Conservation (phyloP, 306 rosid species). For the Trifolium repens region DNA sequence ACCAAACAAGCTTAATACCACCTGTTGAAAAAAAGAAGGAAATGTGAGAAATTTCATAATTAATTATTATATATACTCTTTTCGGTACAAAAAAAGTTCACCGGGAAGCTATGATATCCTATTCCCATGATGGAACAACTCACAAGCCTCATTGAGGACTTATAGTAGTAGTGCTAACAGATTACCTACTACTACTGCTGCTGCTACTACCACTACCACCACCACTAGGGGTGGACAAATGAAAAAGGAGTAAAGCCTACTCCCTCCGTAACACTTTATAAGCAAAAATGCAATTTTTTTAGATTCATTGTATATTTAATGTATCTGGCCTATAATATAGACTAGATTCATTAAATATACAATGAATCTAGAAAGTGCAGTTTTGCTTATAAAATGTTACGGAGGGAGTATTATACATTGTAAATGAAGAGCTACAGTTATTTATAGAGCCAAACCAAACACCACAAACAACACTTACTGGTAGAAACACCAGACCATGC, state of each 20-base stretch:
- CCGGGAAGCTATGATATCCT: background rate
- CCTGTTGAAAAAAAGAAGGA: slow-evolving; percentile 54
- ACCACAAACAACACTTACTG: slow-evolving; percentile 60
- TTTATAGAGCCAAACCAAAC: slow-evolving; percentile 35
- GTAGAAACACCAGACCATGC: slow-evolving; percentile 94
- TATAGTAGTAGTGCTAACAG: background rate
- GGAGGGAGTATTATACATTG: too few species aligned
- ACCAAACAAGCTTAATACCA: slow-evolving; percentile 81
- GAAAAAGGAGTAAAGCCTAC: slow-evolving; percentile 20
- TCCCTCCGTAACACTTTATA: too few species aligned
- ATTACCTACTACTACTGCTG: background rate
- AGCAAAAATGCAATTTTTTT: too few species aligned
- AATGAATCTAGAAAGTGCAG: too few species aligned
- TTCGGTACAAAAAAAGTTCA: slow-evolving; percentile 11
- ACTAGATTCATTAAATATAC: too few species aligned
- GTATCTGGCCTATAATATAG: too few species aligned
- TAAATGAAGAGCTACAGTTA: slow-evolving; percentile 9
- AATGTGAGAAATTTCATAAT: slow-evolving; percentile 27
- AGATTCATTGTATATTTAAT: too few species aligned
- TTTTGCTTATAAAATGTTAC: too few species aligned
- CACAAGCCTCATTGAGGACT: slow-evolving; percentile 25
- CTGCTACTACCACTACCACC: background rate
- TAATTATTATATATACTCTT: slow-evolving; percentile 12
- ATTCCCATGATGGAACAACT: slow-evolving; percentile 21
- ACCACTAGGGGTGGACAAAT: slow-evolving; percentile 11